A percentile compares a stretch with the other conserved stretches of the same genome.
phyloP scores from a whole-genome alignment of 2,329 filamentous ascomycete species.

The Keithomyces neogunnii region DNA sequence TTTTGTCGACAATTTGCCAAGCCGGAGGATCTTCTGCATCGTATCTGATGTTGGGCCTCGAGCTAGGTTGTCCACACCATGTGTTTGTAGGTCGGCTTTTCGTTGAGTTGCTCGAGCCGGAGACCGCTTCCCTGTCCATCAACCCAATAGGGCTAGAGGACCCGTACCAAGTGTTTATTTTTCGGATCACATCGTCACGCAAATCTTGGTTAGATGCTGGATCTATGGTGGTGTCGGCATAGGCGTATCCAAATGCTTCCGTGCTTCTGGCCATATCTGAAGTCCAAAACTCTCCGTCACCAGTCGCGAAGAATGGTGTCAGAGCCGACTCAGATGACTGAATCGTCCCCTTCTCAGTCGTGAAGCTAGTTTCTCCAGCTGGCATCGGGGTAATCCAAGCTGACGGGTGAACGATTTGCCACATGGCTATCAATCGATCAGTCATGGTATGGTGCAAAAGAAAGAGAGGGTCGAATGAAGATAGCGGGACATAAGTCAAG shows the following conservation, averaged over 20 bases:
- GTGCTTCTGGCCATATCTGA: conserved; percentile 53
- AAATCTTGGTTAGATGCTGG: conserved; percentile 16
- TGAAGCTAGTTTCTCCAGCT: conserved; percentile 52
- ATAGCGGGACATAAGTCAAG: conserved; percentile 62
- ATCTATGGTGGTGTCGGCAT: conserved; percentile 47
- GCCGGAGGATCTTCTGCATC: conserved; percentile 14
- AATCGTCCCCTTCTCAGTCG: conserved; percentile 42
- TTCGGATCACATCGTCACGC: conserved; percentile 25
- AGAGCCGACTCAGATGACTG: conserved; percentile 50
- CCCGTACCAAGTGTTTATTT: conserved; percentile 45
- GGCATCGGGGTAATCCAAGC: conserved; percentile 53
- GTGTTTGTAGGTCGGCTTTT: background rate
- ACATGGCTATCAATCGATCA: conserved; percentile 67
- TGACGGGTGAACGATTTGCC: conserved; percentile 64
- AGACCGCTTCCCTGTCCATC: conserved; percentile 4
- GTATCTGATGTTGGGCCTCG: conserved; percentile 18
- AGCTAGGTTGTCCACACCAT: background rate
- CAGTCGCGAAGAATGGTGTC: conserved; percentile 55
- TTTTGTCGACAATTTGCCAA: conserved; percentile 26
- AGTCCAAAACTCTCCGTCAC: conserved; percentile 57
- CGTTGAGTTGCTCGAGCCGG: background rate
- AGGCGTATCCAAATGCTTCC: conserved; percentile 63
- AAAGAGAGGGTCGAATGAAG: conserved; percentile 73
- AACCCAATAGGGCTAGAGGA: conserved; percentile 20
- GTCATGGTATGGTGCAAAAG: conserved; percentile 70